Conservation (phyloP, 441 rosid species). For the Gossypium trilobum region DNA sequence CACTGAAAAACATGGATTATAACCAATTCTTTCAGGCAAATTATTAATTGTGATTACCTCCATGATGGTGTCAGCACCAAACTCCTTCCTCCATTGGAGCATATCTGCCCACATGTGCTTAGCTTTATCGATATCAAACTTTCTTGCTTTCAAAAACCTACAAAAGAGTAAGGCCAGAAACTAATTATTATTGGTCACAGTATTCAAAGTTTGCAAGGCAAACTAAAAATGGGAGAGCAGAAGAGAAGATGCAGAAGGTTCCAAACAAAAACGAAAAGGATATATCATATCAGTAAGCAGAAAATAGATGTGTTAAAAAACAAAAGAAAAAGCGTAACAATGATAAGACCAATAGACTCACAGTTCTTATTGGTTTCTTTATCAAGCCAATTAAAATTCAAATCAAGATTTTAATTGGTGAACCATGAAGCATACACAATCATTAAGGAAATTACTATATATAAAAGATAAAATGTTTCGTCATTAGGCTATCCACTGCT, state of each 20-base stretch:
- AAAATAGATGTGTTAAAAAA: not conserved
- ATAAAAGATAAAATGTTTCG: not conserved
- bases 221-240: not conserved
- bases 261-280: not conserved
- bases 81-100: conserved; percentile 98
- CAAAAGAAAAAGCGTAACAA: not conserved
- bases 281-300: not conserved
- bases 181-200: not conserved
- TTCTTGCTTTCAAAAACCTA: conserved; percentile 93
- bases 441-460: not conserved
- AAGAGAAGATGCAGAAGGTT: not conserved
- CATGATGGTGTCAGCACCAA: conserved; percentile 69
- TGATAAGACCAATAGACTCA: not conserved
- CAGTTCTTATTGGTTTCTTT: not conserved
- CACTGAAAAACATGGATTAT: not conserved
- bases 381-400: not conserved
- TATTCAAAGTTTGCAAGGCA: conserved; percentile 1
- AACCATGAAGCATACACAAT: not conserved
- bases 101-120: conserved; percentile 98
- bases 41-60: conserved; percentile 40
- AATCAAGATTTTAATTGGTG: not conserved
- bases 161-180: not conserved
- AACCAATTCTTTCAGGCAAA: conserved; percentile 8
- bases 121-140: conserved; percentile 89
- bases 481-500: not conserved